These are phyloP conservation scores for Cytospora piceae DNA, from an alignment of 2,329 filamentous ascomycete species.

Conservation along the genomic window DNA sequence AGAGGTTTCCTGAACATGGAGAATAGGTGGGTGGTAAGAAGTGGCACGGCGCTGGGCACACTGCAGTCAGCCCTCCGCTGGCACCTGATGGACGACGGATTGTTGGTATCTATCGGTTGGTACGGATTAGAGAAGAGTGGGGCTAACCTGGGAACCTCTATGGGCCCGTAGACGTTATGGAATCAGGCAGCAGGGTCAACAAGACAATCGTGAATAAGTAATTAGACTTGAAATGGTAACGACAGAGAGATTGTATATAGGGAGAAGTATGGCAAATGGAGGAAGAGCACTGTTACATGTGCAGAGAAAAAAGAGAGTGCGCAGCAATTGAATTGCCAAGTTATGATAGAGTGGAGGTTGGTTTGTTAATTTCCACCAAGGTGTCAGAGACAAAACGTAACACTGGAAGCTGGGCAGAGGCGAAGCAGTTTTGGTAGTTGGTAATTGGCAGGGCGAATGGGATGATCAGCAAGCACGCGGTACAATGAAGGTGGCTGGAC, in stretches of 20 bases:
- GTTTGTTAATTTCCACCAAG: not conserved
- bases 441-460: not conserved
- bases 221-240: too few relatives aligned
- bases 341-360: not conserved
- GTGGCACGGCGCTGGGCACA: not conserved
- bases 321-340: too few relatives aligned
- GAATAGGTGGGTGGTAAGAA: not conserved
- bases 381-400: too few relatives aligned
- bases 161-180: too few relatives aligned
- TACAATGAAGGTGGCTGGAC: not conserved
- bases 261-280: too few relatives aligned
- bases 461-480: not conserved
- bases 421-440: too few relatives aligned
- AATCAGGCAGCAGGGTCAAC: too few relatives aligned
- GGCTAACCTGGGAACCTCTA: not conserved
- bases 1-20: conserved; percentile 9
- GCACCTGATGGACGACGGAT: not conserved
- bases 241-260: too few relatives aligned
- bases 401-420: too few relatives aligned
- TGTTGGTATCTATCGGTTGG: not conserved
- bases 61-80: not conserved
- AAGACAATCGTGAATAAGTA: not conserved
- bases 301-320: too few relatives aligned
- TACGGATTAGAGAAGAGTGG: not conserved
- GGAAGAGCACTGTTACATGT: too few relatives aligned